Percentiles rank a stretch among this genome's conserved stretches.
phyloP scores from a whole-genome alignment of 2,329 filamentous ascomycete species.

The Nemania diffusa region DNA sequence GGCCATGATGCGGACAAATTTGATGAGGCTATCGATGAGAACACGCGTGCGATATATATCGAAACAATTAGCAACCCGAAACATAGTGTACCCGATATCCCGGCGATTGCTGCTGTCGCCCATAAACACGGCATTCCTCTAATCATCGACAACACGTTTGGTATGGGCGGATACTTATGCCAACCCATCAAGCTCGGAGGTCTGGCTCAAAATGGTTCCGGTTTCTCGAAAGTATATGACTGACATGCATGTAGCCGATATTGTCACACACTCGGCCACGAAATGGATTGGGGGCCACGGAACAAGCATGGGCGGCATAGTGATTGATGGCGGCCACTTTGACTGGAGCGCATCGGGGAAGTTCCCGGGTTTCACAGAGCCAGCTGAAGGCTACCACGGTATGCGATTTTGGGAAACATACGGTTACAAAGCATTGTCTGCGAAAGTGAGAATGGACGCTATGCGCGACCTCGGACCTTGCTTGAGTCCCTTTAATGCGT shows the following conservation, averaged over 20 bases:
- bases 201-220: conserved; percentile 27
- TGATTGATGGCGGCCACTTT: conserved; percentile 76
- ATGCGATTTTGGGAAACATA: conserved; percentile 78
- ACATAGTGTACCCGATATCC: conserved; percentile 69
- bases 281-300: conserved; percentile 82
- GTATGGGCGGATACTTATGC: conserved; percentile 74
- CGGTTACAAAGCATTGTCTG: conserved; percentile 71
- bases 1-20: conserved; percentile 48
- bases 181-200: conserved; percentile 73
- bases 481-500: conserved; percentile 77
- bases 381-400: conserved; percentile 74
- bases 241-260: conserved; percentile 62
- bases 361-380: conserved; percentile 78
- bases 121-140: conserved; percentile 53
- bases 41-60: conserved; percentile 48
- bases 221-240: conserved; percentile 15
- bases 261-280: conserved; percentile 76
- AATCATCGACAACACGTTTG: conserved; percentile 75
- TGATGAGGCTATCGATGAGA: conserved; percentile 47
- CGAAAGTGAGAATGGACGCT: conserved; percentile 75
- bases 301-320: conserved; percentile 74
- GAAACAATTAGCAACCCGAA: conserved; percentile 50
- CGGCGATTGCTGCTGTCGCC: conserved; percentile 71
- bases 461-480: conserved; percentile 74
- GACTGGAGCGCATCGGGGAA: conserved; percentile 75